Evolutionary conservation across 768 basidiomycete species (phyloP).

Genomic region (Termitomyces titanicus): DNA sequence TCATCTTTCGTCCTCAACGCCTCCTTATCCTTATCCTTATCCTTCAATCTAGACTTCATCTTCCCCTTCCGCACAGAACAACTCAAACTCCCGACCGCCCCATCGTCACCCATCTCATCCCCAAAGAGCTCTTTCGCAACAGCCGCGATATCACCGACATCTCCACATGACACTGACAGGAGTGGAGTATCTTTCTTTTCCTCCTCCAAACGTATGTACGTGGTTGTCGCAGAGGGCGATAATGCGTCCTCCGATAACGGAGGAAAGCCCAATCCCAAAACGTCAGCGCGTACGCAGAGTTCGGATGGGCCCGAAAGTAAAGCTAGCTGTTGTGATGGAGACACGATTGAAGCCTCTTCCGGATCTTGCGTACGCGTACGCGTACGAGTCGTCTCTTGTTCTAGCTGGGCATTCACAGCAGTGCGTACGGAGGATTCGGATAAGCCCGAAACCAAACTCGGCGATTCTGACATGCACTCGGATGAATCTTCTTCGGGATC

Average conservation of each 20-base stretch:
- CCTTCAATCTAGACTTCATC: background rate
- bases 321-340: background rate
- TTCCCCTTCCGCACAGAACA: background rate
- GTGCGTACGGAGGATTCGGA: too few species aligned
- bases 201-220: too few species aligned
- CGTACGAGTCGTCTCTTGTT: too few species aligned
- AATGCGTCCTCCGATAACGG: background rate
- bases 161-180: background rate
- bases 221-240: too few species aligned
- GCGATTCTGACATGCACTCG: too few species aligned
- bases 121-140: background rate
- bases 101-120: background rate
- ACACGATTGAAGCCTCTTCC: background rate
- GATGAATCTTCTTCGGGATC: too few species aligned
- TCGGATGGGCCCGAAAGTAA: background rate
- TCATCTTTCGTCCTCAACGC: constrained; percentile 15
- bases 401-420: background rate
- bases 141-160: background rate
- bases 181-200: background rate
- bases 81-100: background rate
- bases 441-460: too few species aligned
- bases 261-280: background rate
- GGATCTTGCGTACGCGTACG: background rate
- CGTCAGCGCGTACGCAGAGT: background rate
- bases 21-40: background rate